phyloP scores from a whole-genome alignment of 75 land plant species.

The Adiantum capillusveneris region DNA sequence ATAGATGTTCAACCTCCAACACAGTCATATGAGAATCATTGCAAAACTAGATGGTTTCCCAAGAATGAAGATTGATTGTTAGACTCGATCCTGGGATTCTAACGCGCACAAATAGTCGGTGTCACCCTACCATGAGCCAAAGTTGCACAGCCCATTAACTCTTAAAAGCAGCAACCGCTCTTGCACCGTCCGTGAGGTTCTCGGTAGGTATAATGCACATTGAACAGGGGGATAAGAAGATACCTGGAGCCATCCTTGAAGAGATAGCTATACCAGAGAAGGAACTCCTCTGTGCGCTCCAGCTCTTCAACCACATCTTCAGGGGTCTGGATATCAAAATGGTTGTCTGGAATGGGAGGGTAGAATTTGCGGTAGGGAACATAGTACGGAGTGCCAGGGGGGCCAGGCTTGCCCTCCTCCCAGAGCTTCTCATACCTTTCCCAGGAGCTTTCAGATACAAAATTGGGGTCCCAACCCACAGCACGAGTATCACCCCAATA shows the following conservation, averaged over 20 bases:
- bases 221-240: constrained; percentile 21
- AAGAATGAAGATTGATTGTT: too few species aligned
- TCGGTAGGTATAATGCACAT: too few species aligned
- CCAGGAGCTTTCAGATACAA: constrained; percentile 57
- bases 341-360: constrained; percentile 55
- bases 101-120: too few species aligned
- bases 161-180: too few species aligned
- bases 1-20: too few species aligned
- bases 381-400: constrained; percentile 53
- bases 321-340: constrained; percentile 49
- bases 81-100: too few species aligned
- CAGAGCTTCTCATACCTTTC: constrained; percentile 28
- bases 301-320: constrained; percentile 78
- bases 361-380: constrained; percentile 64
- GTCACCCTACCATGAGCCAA: too few species aligned
- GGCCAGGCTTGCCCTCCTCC: constrained; percentile 35
- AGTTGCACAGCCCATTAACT: too few species aligned
- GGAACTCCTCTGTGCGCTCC: constrained; percentile 86
- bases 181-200: too few species aligned
- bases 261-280: constrained; percentile 76
- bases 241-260: constrained; percentile 86
- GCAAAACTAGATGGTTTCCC: too few species aligned
- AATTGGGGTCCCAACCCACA: constrained; percentile 66
- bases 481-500: constrained; percentile 35
- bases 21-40: too few species aligned